phyloP scores from a whole-genome alignment of 2,329 filamentous ascomycete species.

The Epichloe uncinata region DNA sequence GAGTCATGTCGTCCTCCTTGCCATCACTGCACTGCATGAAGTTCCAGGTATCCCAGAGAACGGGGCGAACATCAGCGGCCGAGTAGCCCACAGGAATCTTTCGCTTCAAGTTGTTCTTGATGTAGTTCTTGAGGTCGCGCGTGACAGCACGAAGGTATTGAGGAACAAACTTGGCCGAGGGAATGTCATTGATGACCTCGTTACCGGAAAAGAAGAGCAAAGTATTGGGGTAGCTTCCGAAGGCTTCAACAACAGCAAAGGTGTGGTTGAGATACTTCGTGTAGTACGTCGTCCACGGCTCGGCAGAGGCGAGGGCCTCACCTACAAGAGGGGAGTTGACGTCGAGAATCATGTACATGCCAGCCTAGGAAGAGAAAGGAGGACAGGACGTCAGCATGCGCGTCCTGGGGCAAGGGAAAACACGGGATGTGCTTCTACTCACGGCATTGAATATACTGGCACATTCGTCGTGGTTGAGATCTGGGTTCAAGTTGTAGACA shows the following conservation, averaged over 20 bases:
- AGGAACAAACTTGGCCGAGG: slow-evolving; percentile 45
- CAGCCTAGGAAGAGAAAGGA: slow-evolving; percentile 27
- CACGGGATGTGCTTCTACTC: slow-evolving; percentile 7
- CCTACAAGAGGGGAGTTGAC: slow-evolving; percentile 50
- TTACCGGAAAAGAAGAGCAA: slow-evolving; percentile 68
- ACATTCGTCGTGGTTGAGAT: slow-evolving; percentile 53
- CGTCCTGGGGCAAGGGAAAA: neutral
- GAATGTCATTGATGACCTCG: slow-evolving; percentile 58
- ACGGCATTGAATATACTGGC: slow-evolving; percentile 54
- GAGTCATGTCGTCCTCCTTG: slow-evolving; percentile 44
- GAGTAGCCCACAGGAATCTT: slow-evolving; percentile 68
- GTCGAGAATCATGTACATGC: slow-evolving; percentile 57
- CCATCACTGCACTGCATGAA: slow-evolving; percentile 57
- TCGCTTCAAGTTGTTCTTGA: slow-evolving; percentile 55
- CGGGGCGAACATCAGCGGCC: slow-evolving; percentile 61
- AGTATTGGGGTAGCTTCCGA: slow-evolving; percentile 53
- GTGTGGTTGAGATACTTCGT: slow-evolving; percentile 49
- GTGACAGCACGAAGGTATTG: slow-evolving; percentile 65
- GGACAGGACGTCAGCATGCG: neutral
- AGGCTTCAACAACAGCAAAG: slow-evolving; percentile 53
- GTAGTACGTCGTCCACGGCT: slow-evolving; percentile 49
- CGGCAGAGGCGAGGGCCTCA: slow-evolving; percentile 39
- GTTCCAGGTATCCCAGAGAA: slow-evolving; percentile 62
- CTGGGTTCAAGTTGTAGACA: slow-evolving; percentile 54
- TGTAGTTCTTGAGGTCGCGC: slow-evolving; percentile 70